Base-by-base conservation (phyloP, 352 stramenopile genomes). In the Globisporangium takayamanum region DNA sequence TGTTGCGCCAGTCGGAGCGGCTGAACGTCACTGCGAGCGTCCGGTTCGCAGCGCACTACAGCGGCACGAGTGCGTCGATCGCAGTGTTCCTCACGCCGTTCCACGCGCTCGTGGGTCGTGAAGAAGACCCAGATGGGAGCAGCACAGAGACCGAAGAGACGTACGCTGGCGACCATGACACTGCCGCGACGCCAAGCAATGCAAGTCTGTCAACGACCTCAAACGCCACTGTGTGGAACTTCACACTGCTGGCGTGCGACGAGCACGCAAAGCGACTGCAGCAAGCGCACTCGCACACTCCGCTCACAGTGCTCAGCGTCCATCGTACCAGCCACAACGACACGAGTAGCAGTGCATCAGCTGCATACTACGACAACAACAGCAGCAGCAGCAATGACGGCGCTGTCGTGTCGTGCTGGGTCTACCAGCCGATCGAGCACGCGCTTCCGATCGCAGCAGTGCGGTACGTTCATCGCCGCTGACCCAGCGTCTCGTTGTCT, bases 211-310 rank as follows among this genome's bases (percentile, higher is more conserved):
- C 41, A 14, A 22, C 14, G 15, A 6, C 5, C 15, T 20, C 41
- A 8, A n/a, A 5, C 44, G 44, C 44, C 16, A 37, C 51, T 33
- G 22, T 67, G 22, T 67, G 60, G 60, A 62, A 62, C 47, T 62
- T 67, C 20, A 67, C 60, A 15, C 42, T 67, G 54, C 6, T 67
- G 49, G 5, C 28, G 33, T 67, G 60, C 33, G 52, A 60, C 46
- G 59, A 4, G 53, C 47, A 58, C 39, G 50, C 57, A 18, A 46
- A 53, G 54, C 41, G 41, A 28, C 2, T 41, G 28, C 49, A n/a
- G 16, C 37, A n/a, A 16, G 39, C 6, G 33, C 20, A 58, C 4
- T 7, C 11, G 37, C 37, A 15, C 20, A n/a, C 45, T 41, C 49
- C 14, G 28, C 11, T 53, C 28, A 42, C 28, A 25, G 49, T 42